These are phyloP conservation scores for Cercospora sp. DNA, from an alignment of 2,329 filamentous ascomycete genomes.

Conservation along the genomic window DNA sequence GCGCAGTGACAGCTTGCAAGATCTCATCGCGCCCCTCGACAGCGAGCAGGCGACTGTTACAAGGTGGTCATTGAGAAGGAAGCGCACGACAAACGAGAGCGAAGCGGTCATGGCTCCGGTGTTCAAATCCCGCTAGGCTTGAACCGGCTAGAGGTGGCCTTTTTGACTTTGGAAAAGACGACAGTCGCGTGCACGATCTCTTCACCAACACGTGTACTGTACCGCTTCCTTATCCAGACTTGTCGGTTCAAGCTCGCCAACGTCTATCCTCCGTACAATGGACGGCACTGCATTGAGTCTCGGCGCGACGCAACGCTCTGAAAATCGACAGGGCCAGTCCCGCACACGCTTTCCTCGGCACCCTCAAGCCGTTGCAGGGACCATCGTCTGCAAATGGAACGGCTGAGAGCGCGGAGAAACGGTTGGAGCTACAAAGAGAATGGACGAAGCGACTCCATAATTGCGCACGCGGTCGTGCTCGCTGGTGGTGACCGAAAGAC, in stretches of 20 bases:
- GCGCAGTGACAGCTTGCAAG: background rate
- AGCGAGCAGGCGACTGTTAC: background rate
- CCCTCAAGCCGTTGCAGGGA: background rate
- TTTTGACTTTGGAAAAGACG: background rate
- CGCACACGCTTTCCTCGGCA: background rate
- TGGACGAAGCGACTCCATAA: background rate
- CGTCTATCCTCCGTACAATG: background rate
- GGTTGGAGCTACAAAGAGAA: background rate
- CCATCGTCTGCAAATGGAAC: background rate
- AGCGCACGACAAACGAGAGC: background rate
- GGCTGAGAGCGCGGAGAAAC: background rate
- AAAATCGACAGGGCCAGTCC: background rate
- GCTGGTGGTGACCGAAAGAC: background rate
- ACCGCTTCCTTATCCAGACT: background rate
- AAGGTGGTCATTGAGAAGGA: background rate
- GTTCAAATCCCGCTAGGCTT: background rate
- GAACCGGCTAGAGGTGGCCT: background rate
- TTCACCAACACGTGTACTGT: background rate
- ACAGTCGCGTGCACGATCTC: background rate
- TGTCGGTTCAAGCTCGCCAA: background rate
- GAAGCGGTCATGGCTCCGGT: background rate
- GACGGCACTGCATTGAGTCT: background rate
- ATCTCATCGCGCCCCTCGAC: background rate
- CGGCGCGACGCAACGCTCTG: background rate
- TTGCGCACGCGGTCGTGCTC: background rate